A percentile compares a stretch with the other conserved stretches of the same genome.
Evolutionary conservation across 768 basidiomycete species (phyloP).

Genomic region (Mycena rebaudengoi): DNA sequence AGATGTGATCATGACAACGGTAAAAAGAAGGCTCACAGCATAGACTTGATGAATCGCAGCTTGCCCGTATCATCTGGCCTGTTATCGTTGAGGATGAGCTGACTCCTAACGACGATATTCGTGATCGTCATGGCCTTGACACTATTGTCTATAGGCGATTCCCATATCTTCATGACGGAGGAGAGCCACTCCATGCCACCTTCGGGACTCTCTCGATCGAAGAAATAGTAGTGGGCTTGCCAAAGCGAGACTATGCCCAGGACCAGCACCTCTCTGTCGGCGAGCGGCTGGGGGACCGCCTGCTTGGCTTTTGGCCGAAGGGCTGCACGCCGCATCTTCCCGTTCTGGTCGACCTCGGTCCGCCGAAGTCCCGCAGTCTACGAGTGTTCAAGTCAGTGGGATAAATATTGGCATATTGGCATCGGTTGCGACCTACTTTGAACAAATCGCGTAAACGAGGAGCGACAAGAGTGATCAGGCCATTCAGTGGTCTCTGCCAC

Average conservation of each 20-base stretch:
- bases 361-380: conserved; percentile 62
- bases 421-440: conserved; percentile 47
- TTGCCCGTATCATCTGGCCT: conserved; percentile 46
- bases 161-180: conserved; percentile 63
- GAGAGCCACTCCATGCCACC: conserved; percentile 58
- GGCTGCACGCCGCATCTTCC: conserved; percentile 61
- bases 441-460: conserved; percentile 63
- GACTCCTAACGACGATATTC: conserved; percentile 55
- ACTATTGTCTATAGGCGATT: conserved; percentile 66
- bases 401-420: not conserved
- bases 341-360: conserved; percentile 68
- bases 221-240: conserved; percentile 65
- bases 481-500: conserved; percentile 64
- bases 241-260: conserved; percentile 76
- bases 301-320: conserved; percentile 72
- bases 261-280: conserved; percentile 75
- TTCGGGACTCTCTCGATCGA: conserved; percentile 50
- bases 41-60: conserved; percentile 52
- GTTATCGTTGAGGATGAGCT: conserved; percentile 47
- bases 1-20: not conserved
- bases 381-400: not conserved
- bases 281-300: conserved; percentile 60
- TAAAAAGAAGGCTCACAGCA: conserved; percentile 49
- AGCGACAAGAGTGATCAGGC: conserved; percentile 54
- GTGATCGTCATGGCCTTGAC: conserved; percentile 69